Evolutionary conservation across 1,284 basidiomycete genomes (phyloP), one percentile per base, ranked within the genome.

Genomic region (Ganoderma resinaceum): DNA sequence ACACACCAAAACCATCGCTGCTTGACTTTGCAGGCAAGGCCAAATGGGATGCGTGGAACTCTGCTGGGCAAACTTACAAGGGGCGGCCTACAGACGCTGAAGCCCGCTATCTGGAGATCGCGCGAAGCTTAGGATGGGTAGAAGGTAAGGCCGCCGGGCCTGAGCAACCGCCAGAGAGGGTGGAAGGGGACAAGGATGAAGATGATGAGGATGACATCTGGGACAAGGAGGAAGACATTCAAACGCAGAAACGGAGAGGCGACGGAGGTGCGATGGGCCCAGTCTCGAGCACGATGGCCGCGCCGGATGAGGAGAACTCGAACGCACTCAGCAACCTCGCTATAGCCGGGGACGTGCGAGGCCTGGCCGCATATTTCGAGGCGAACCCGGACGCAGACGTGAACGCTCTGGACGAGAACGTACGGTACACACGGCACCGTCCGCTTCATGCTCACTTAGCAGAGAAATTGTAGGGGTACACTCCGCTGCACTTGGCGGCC

Each of bases 11-110:
- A 2, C 96, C 95, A 0, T 93, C 92, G 6, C 84, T 97, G 37
- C 94, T 96, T 75, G 94, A 94, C 71, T 86, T 93, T 76, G 86
- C 91, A 2, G 91, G 90, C 2, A 84, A 94, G 38, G 94, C 95
- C 2, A 97, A 97, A 79, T 95, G 94, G 91, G 95, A 96, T 76
- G 92, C 94, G 1, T 97, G 95, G 94, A 83, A 78, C 38, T 76
- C 81, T 7, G 78, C 84, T n/a, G 86, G 85, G 4, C 83, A 83
- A 70, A 83, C 80, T 26, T 92, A 90, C 71, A 77, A 78, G 26
- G 79, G 76, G n/a, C 76, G 76, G 9, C 76, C 78, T 3, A 73
- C 74, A 23, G 85, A 86, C 43, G 89, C 84, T 46, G 87, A 90
- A 77, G 78, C 72, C 53, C 83, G 90, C 73, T 96, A 96, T 78